These are phyloP conservation scores for Xylaria multiplex DNA, from an alignment of 2,329 filamentous ascomycete species.

Conservation along the genomic window DNA sequence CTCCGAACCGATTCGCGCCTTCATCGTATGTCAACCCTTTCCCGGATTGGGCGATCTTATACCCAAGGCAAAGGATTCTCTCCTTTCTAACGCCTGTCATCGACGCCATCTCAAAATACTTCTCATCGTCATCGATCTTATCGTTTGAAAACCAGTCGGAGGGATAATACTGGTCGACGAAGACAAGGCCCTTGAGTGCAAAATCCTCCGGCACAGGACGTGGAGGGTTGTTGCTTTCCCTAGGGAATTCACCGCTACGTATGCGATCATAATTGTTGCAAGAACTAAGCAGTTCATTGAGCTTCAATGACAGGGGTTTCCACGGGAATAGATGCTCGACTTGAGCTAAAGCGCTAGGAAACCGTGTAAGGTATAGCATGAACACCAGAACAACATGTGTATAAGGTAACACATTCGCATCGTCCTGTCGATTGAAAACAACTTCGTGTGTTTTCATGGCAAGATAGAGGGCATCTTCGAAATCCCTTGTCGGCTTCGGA, in stretches of 20 bases:
- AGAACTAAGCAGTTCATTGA: constrained; percentile 52
- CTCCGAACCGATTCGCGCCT: constrained; percentile 52
- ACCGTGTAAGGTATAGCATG: constrained; percentile 57
- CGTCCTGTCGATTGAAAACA: constrained; percentile 62
- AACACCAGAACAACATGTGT: constrained; percentile 72
- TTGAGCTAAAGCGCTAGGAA: constrained; percentile 55
- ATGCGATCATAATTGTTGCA: constrained; percentile 51
- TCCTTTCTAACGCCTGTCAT: constrained; percentile 67
- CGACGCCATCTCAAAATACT: constrained; percentile 69
- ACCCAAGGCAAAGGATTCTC: constrained; percentile 68
- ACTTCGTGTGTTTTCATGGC: constrained; percentile 48
- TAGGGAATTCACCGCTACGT: constrained; percentile 58
- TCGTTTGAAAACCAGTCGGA: constrained; percentile 66
- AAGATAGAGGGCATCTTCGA: constrained; percentile 43
- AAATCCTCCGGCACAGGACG: constrained; percentile 76
- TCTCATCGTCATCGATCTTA: constrained; percentile 73
- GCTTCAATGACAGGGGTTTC: constrained; percentile 57
- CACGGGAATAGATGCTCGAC: constrained; percentile 63
- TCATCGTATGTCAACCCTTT: constrained; percentile 61
- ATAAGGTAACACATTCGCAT: constrained; percentile 69
- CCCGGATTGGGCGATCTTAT: constrained; percentile 55
- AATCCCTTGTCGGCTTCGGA: constrained; percentile 29
- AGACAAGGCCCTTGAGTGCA: constrained; percentile 70
- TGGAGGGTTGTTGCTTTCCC: constrained; percentile 55
- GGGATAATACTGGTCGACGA: constrained; percentile 68